Conservation (phyloP, 225 moss, liverwort and hornwort genomes). For the Asterella californica region DNA sequence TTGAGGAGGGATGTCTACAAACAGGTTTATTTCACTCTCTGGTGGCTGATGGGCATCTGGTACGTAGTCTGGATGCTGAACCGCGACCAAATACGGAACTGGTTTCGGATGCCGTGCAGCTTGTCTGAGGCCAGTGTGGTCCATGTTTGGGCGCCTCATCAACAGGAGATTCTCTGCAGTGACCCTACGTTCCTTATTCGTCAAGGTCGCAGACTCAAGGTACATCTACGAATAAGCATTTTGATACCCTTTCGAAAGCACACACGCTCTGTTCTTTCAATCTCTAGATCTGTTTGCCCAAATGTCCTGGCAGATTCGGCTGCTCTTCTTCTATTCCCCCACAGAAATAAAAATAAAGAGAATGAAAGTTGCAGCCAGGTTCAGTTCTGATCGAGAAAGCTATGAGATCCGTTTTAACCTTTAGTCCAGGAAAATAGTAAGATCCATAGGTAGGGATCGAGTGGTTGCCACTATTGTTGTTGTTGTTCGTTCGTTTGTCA, state of each 20-base stretch:
- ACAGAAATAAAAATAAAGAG: not conserved
- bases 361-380: not conserved
- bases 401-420: too few species aligned
- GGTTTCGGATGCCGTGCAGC: conserved; percentile 60
- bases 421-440: not conserved
- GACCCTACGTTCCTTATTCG: conserved; percentile 43
- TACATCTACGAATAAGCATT: not conserved
- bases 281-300: not conserved
- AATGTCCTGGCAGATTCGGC: not conserved
- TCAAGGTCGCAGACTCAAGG: conserved; percentile 57
- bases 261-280: not conserved
- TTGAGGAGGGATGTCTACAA: conserved; percentile 8
- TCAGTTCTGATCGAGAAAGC: not conserved
- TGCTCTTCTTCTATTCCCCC: not conserved
- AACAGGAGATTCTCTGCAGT: conserved; percentile 49
- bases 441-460: not conserved
- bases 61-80: conserved; percentile 51
- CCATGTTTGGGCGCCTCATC: conserved; percentile 59
- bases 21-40: conserved; percentile 62
- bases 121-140: conserved; percentile 47
- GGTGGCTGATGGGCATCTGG: conserved; percentile 64
- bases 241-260: not conserved
- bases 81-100: conserved; percentile 62
- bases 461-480: not conserved
- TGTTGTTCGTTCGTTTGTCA: not conserved